A percentile compares a stretch with the other conserved stretches of the same genome.
Evolutionary conservation across 2,329 filamentous ascomycete genomes (phyloP).

Genomic region (Sphaerulina populicola): DNA sequence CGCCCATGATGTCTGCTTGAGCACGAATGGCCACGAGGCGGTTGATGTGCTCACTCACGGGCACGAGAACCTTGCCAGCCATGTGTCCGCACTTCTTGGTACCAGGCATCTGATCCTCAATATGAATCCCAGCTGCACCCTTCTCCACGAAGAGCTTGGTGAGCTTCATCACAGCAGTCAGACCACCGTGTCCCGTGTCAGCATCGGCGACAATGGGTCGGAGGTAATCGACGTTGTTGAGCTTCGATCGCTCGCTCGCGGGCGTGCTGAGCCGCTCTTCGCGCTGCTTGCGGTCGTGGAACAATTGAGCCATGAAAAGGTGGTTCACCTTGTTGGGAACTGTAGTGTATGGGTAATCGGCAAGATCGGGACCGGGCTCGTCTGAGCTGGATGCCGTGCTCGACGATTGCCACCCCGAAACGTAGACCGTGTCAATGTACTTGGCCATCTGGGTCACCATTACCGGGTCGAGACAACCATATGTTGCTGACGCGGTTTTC

Average conservation of each 20-base stretch:
- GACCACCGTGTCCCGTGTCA: conserved; percentile 90
- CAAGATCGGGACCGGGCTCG: conserved; percentile 93
- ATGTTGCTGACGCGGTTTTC: conserved; percentile 83
- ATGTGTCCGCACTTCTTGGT: conserved; percentile 99
- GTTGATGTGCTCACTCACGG: conserved; percentile 97
- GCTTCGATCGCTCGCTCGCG: conserved; percentile 60
- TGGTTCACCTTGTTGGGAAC: conserved; percentile 98
- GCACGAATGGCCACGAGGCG: conserved; percentile 91
- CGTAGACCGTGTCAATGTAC: conserved; percentile 96
- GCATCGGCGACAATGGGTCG: conserved; percentile 94
- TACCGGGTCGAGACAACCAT: conserved; percentile 93
- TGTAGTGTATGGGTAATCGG: conserved; percentile 89
- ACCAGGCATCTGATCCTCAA: conserved; percentile 94
- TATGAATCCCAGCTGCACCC: conserved; percentile 94
- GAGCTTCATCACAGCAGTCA: conserved; percentile 99
- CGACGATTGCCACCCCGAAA: conserved; percentile 97
- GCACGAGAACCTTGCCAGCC: conserved; percentile 96
- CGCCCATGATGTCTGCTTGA: conserved; percentile 97
- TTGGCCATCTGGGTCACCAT: conserved; percentile 99
- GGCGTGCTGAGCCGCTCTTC: conserved; percentile 80
- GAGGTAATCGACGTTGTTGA: conserved; percentile 83
- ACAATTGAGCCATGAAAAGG: conserved; percentile 95
- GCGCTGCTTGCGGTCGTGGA: conserved; percentile 98
- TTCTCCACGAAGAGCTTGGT: conserved; percentile 96
- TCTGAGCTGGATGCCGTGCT: conserved; percentile 91